Conservation (phyloP, 1,284 basidiomycete genomes). For the Moesziomyces sp. region DNA sequence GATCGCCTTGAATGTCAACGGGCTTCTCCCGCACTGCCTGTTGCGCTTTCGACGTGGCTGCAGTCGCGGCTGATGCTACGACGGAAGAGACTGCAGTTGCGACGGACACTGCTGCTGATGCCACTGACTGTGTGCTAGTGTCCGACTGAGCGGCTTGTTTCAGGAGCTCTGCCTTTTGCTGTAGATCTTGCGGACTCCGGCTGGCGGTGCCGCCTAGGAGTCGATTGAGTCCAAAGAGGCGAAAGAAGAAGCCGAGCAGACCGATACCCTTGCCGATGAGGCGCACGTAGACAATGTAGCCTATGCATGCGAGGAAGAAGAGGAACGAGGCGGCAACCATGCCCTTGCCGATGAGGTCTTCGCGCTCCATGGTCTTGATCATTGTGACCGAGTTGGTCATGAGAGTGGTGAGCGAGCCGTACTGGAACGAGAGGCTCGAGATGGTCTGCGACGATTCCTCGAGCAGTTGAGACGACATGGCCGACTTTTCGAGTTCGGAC, state of each 20-base stretch:
- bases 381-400: constrained; percentile 58
- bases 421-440: constrained; percentile 52
- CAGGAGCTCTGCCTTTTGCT: constrained; percentile 32
- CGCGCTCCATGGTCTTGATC: constrained; percentile 65
- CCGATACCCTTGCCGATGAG: constrained; percentile 58
- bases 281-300: constrained; percentile 63
- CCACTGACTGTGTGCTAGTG: constrained; percentile 1
- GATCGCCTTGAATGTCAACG: constrained; percentile 30
- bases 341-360: constrained; percentile 57
- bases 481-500: constrained; percentile 63
- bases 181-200: constrained; percentile 15
- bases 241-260: constrained; percentile 46
- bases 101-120: constrained; percentile 12
- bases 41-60: constrained; percentile 13
- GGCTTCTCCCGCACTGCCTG: constrained; percentile 14
- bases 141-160: constrained; percentile 11
- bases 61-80: constrained; percentile 12
- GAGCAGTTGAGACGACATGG: constrained; percentile 61
- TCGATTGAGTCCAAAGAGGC: constrained; percentile 36
- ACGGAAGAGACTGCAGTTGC: constrained; percentile 20
- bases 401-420: constrained; percentile 57
- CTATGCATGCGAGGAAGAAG: constrained; percentile 62
- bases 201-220: constrained; percentile 28
- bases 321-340: constrained; percentile 51
- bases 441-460: constrained; percentile 63